Evolutionary conservation across 2,329 filamentous ascomycete genomes (phyloP), one percentile per base, ranked within the genome.

Genomic region (Sarocladium strictum): DNA sequence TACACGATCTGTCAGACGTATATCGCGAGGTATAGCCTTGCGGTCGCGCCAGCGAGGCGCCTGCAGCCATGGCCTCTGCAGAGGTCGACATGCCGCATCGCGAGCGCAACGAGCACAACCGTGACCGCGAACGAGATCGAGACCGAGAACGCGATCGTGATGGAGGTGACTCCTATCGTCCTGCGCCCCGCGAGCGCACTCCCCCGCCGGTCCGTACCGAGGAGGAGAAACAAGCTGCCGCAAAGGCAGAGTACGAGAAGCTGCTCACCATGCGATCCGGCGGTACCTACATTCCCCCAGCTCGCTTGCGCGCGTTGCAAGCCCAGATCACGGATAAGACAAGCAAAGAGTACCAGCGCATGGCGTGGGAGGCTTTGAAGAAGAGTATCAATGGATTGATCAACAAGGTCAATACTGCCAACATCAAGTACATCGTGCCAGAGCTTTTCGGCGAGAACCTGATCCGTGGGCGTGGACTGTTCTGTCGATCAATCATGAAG

Each of bases 291-390:
- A 96, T 99, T 58, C 94, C 94, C 19, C 94, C 94, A 0, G 93
- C 93, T 53, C 83, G 90, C 62, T 77, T 99, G 66, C 85, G 91
- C 62, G 93, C 93, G 37, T 81, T 99, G 58, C 94, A 99, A 75
- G 90, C 92, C 53, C 91, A 96, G 72, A 96, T 99, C 70, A 97
- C 91, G 58, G 94, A 99, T 74, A 96, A 96, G 77, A 86, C 82
- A 54, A 95, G 87, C 71, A 95, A 96, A 72, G 94, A 97, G 73
- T 97, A 96, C 68, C 94, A 97, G 79, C 89, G 94, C 64, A 96
- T 99, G 90, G 91, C 92, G 9, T 99, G 94, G 94, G 94, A 99
- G 72, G 93, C 93, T 12, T 76, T 99, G 65, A 99, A 99, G 76
- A 99, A 99, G 77, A 94, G 89, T 50, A 96, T 99, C 73, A 97